Base-by-base conservation (phyloP, 768 basidiomycete genomes). In the Tulasnella sp. region DNA sequence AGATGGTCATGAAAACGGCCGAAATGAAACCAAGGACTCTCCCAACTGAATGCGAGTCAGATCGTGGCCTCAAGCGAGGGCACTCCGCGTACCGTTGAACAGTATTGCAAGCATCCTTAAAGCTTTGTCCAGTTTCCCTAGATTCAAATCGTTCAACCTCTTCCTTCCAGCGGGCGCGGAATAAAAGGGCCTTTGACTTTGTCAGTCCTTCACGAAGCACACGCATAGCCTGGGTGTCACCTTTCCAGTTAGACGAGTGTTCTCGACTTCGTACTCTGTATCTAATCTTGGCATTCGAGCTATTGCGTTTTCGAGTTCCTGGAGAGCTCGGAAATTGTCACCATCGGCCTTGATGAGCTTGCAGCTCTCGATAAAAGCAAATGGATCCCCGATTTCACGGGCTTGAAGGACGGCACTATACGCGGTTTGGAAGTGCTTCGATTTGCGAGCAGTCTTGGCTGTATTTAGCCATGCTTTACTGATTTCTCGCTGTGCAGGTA, bases 331-430 rank as follows among this genome's bases (percentile, higher is more conserved):
- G 42, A 96, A 86, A 1, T 93, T 91, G 82, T 97, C 94, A 1
- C 94, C 96, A 54, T 89, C 91, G 4, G 91, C 91, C 82, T 93
- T 92, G 80, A 94, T 87, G 6, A 99, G 90, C 85, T 96, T 98
- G 1, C 95, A 94, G 83, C 93, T 96, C 85, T 99, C 94, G 75
- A 98, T 89, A 86, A 97, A 98, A 24, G 93, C 90, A 84, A 93
- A 96, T 0, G 90, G 89, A 0, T 92, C 90, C 31, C 91, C 89
- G 82, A 88, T 89, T 83, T 95, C 92, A 79, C 92, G 90, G 0
- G 96, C 96, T 86, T 99, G 98, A 0, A 99, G 89, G 82, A 94
- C 91, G 8, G 98, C 96, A 84, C 95, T 98, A 85, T 99, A 99
- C 2, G 98, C 96, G 0, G 97, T 98, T 87, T 98, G 97, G 89